These are phyloP conservation scores for Clathrus columnatus DNA, from an alignment of 768 basidiomycete genomes.

Conservation along the genomic window DNA sequence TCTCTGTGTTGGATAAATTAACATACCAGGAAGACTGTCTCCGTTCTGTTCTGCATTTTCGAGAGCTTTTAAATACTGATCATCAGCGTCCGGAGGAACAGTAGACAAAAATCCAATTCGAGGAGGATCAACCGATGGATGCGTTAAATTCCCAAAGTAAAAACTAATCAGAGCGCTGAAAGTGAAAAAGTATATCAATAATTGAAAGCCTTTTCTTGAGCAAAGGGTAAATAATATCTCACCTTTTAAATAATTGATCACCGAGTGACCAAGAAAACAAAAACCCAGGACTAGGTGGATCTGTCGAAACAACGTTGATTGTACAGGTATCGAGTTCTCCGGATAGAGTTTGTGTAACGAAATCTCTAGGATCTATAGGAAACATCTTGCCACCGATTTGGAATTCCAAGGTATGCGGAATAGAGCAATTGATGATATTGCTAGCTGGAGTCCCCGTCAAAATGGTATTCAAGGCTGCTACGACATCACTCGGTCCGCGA, in stretches of 20 bases:
- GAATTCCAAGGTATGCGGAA: constrained; percentile 57
- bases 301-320: constrained; percentile 52
- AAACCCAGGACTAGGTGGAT: constrained; percentile 52
- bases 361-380: constrained; percentile 70
- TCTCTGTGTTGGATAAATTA: no score
- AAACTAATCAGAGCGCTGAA: constrained; percentile 62
- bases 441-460: constrained; percentile 27
- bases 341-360: constrained; percentile 32
- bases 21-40: constrained; percentile 1
- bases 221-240: no score
- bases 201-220: no score
- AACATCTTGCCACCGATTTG: constrained; percentile 61
- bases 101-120: constrained; percentile 66
- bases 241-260: constrained; percentile 70
- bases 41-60: not conserved
- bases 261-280: constrained; percentile 74
- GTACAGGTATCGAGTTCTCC: constrained; percentile 28
- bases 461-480: constrained; percentile 35
- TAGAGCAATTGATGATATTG: constrained; percentile 51
- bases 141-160: constrained; percentile 63
- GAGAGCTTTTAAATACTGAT: constrained; percentile 10
- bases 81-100: constrained; percentile 46
- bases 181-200: no score
- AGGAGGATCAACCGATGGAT: constrained; percentile 59
- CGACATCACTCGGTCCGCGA: constrained; percentile 63